phyloP scores from a whole-genome alignment of 371 early-diverging fungal genomes.

The Pancytospora epiphaga region DNA sequence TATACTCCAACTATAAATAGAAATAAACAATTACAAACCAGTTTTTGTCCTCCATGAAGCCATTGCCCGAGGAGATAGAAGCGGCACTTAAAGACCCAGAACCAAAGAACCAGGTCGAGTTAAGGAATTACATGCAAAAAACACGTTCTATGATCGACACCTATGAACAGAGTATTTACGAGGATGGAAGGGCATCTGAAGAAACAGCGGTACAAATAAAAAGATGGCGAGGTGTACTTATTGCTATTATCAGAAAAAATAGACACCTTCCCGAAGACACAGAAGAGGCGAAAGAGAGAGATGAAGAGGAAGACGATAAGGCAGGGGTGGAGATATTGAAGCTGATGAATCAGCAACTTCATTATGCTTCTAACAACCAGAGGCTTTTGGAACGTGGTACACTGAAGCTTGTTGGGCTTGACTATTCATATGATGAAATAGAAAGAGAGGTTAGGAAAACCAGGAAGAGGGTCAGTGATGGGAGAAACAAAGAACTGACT shows the following conservation, averaged over 20 bases:
- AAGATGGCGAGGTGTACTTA: not conserved
- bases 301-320: slow-evolving; percentile 8
- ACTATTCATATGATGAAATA: slow-evolving; percentile 53
- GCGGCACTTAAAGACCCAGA: not conserved
- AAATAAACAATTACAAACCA: no score
- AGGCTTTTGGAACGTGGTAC: slow-evolving; percentile 39
- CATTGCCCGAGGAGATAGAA: not conserved
- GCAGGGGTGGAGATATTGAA: slow-evolving; percentile 47
- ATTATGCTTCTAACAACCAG: slow-evolving; percentile 47
- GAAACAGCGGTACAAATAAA: not conserved
- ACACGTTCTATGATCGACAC: not conserved
- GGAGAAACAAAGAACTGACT: slow-evolving; percentile 23
- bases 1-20: no score
- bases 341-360: slow-evolving; percentile 49
- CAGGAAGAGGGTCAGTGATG: slow-evolving; percentile 30
- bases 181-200: not conserved
- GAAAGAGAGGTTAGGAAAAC: slow-evolving; percentile 42
- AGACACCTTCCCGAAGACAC: not conserved
- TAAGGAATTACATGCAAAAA: not conserved
- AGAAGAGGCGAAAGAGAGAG: slow-evolving; percentile 9
- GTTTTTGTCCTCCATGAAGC: no score
- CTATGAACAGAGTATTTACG: not conserved
- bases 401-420: slow-evolving; percentile 48
- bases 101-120: not conserved
- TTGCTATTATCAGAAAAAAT: not conserved